Conservation (phyloP, 108 stramenopile genomes). For the Stephanodiscus triporus region DNA sequence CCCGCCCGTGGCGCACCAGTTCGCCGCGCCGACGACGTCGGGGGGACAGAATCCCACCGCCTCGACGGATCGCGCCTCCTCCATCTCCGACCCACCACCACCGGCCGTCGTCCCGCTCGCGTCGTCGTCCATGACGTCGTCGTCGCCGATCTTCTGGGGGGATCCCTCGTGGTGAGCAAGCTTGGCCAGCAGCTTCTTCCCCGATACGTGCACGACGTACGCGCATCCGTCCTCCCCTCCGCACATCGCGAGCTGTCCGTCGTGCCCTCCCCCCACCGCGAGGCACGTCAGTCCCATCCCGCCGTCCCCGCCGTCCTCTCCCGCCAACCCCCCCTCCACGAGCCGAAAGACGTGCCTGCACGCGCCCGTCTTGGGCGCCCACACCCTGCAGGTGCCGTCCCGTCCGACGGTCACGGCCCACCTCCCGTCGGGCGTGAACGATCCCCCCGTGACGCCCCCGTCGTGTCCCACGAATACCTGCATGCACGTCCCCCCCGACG, state of each 20-base stretch:
- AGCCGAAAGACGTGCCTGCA: conserved; percentile 85
- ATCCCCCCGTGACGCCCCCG: conserved; percentile 80
- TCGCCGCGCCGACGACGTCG: conserved; percentile 52
- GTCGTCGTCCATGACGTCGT: conserved; percentile 40
- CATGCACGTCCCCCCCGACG: too few relatives aligned
- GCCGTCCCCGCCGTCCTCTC: conserved; percentile 12
- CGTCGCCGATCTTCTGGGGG: too few relatives aligned
- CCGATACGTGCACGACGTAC: too few relatives aligned
- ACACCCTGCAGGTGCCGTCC: too few relatives aligned
- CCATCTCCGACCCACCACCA: conserved; percentile 58
- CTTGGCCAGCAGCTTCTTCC: too few relatives aligned
- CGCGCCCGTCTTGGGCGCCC: too few relatives aligned
- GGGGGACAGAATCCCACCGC: conserved; percentile 85
- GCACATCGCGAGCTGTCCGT: too few relatives aligned
- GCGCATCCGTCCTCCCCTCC: too few relatives aligned
- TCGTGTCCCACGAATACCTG: conserved; percentile 98
- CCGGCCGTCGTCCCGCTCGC: conserved; percentile 1
- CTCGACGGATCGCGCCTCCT: conserved; percentile 78
- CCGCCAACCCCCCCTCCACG: conserved; percentile 30
- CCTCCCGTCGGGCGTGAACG: too few relatives aligned
- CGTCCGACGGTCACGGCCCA: too few relatives aligned
- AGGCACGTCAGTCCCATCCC: conserved; percentile 75
- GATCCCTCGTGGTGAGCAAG: too few relatives aligned
- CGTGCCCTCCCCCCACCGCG: conserved; percentile 58
- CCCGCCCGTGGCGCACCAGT: conserved; percentile 90